These are phyloP conservation scores for Neopestalotiopsis sp. DNA, from an alignment of 2,329 filamentous ascomycete genomes.

Conservation along the genomic window DNA sequence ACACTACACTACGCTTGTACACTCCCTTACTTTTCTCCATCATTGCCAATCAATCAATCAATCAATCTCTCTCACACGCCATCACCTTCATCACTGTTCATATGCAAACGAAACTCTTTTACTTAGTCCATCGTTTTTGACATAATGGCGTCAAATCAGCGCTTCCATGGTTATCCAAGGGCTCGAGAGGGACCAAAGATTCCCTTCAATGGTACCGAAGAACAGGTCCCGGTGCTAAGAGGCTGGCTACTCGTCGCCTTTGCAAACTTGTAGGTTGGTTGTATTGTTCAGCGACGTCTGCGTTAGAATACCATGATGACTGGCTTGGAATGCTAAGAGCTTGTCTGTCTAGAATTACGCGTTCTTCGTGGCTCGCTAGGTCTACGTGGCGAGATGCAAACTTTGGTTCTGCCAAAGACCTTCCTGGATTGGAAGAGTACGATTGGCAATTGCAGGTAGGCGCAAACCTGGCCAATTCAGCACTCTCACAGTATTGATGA, in stretches of 20 bases:
- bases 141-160: conserved; percentile 29
- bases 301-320: too few relatives aligned
- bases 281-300: conserved; percentile 18
- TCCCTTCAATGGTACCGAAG: conserved; percentile 52
- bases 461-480: neutral
- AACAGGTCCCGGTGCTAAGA: conserved; percentile 73
- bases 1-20: too few relatives aligned
- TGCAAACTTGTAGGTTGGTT: conserved; percentile 60
- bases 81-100: neutral
- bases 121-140: neutral
- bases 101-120: neutral
- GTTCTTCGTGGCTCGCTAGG: conserved; percentile 65
- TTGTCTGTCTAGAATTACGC: conserved; percentile 55
- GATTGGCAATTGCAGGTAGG: conserved; percentile 56
- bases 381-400: conserved; percentile 74
- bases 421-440: conserved; percentile 51
- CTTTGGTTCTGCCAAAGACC: conserved; percentile 53
- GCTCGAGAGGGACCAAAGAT: conserved; percentile 36
- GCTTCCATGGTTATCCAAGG: conserved; percentile 36
- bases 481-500: neutral
- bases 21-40: too few relatives aligned
- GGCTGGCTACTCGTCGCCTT: conserved; percentile 68
- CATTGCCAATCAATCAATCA: too few relatives aligned
- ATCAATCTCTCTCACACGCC: neutral
- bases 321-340: conserved; percentile 8